Percentiles rank a stretch among this genome's conserved stretches.
Evolutionary conservation across 352 stramenopile species (phyloP).

Genomic region (Halophytophthora batemanensis): DNA sequence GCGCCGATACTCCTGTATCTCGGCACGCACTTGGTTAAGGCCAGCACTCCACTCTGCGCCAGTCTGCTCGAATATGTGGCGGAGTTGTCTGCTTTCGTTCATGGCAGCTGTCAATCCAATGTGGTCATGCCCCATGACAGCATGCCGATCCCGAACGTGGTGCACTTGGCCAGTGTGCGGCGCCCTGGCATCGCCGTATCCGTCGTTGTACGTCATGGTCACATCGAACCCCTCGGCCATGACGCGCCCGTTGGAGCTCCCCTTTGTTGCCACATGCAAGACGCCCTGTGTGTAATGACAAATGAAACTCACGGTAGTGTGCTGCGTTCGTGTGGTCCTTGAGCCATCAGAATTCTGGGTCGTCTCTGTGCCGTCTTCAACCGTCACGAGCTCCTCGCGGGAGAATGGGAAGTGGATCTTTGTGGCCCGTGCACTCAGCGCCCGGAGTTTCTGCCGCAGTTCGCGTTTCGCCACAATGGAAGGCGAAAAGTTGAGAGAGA

Average conservation of each 20-base stretch:
- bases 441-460: slow-evolving; percentile 25
- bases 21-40: slow-evolving; percentile 5
- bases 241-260: slow-evolving; percentile 11
- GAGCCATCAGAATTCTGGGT: slow-evolving; percentile 12
- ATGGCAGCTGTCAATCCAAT: slow-evolving; percentile 24
- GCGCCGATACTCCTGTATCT: slow-evolving; percentile 19
- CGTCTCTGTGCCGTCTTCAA: slow-evolving; percentile 26
- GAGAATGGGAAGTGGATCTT: slow-evolving; percentile 24
- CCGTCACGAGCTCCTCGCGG: slow-evolving; percentile 22
- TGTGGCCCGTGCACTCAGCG: slow-evolving; percentile 11
- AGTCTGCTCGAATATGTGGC: slow-evolving; percentile 16
- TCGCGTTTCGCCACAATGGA: slow-evolving; percentile 9
- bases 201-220: slow-evolving; percentile 27
- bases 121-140: slow-evolving; percentile 17
- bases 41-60: slow-evolving; percentile 7
- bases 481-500: slow-evolving; percentile 24
- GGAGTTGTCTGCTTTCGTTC: slow-evolving; percentile 18
- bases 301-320: slow-evolving; percentile 24
- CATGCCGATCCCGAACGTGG: slow-evolving; percentile 13
- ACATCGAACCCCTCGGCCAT: slow-evolving; percentile 35
- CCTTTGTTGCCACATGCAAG: not conserved
- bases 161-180: slow-evolving; percentile 24
- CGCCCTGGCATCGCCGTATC: slow-evolving; percentile 19
- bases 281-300: slow-evolving; percentile 26
- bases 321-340: slow-evolving; percentile 12